Evolutionary conservation across 2,329 filamentous ascomycete genomes (phyloP).

Genomic region (Paecilomyces sp.): DNA sequence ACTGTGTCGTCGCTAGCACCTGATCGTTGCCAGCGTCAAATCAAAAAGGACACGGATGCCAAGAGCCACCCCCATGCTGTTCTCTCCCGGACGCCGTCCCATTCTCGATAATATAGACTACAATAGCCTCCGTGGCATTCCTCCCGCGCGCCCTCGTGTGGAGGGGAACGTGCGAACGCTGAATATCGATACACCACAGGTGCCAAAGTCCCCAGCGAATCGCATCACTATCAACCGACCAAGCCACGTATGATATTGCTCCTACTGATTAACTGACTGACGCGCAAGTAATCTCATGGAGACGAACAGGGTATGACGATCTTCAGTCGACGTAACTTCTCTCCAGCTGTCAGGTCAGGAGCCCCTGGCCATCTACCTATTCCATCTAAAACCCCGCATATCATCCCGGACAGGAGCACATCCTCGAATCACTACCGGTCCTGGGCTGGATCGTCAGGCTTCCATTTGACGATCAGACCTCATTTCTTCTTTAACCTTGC

Average conservation of each 20-base stretch:
- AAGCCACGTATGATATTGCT: not conserved
- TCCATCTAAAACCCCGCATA: slow-evolving; percentile 9
- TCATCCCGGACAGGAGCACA: slow-evolving; percentile 1
- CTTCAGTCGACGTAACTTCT: not conserved
- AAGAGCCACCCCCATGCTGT: not conserved
- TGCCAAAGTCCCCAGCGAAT: not conserved
- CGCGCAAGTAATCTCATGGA: not conserved
- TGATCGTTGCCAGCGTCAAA: not conserved
- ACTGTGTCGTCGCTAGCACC: not conserved
- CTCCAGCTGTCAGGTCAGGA: not conserved
- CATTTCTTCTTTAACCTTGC: not conserved
- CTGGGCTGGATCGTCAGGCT: not conserved
- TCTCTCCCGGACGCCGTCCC: no score
- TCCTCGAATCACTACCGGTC: not conserved
- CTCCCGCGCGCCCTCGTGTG: not conserved
- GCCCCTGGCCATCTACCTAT: slow-evolving; percentile 4
- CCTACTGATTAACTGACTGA: not conserved
- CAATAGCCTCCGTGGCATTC: not conserved
- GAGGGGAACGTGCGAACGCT: not conserved
- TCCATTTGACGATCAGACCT: not conserved
- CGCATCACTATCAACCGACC: not conserved
- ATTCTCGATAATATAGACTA: not conserved
- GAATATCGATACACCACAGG: not conserved
- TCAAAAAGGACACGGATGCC: not conserved
- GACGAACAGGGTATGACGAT: not conserved